These are phyloP conservation scores for Scutellaria minor DNA, from an alignment of 257 asterid genomes.

Conservation along the genomic window DNA sequence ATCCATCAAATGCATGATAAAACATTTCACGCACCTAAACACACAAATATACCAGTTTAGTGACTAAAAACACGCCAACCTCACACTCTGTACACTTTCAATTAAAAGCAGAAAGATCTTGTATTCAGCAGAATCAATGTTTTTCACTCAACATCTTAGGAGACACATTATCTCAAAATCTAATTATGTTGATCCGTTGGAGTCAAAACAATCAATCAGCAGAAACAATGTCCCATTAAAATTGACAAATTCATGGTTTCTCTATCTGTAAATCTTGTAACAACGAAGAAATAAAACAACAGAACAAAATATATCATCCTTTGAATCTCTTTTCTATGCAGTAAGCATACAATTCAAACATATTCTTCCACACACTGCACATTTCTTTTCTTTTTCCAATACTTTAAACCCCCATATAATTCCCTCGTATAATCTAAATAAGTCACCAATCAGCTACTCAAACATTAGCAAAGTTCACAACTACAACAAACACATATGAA, in stretches of 20 bases:
- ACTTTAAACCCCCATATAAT: not conserved
- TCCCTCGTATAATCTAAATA: slow-evolving; percentile 21
- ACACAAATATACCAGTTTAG: slow-evolving; percentile 20
- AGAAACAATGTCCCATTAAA: not conserved
- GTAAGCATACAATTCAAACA: not conserved
- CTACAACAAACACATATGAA: slow-evolving; percentile 10
- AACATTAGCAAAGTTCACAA: slow-evolving; percentile 19
- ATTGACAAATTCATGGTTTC: not conserved
- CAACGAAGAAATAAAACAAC: not conserved
- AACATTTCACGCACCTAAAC: slow-evolving; percentile 90
- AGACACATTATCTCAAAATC: slow-evolving; percentile 8
- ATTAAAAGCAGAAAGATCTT: not conserved
- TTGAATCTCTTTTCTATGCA: not conserved
- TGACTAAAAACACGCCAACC: not conserved
- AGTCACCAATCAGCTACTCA: slow-evolving; percentile 26
- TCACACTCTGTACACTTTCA: not conserved
- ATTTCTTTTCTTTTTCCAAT: slow-evolving; percentile 19
- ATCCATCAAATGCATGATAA: slow-evolving; percentile 94
- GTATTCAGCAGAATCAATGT: not conserved
- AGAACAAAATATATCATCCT: slow-evolving; percentile 4
- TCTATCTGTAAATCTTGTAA: not conserved
- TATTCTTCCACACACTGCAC: not conserved
- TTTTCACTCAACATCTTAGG: slow-evolving; percentile 1
- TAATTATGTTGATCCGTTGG: slow-evolving; percentile 16
- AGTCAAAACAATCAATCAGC: not conserved